phyloP scores from a whole-genome alignment of 805 yeast genomes.

The Wickerhamomyces silvicola region DNA sequence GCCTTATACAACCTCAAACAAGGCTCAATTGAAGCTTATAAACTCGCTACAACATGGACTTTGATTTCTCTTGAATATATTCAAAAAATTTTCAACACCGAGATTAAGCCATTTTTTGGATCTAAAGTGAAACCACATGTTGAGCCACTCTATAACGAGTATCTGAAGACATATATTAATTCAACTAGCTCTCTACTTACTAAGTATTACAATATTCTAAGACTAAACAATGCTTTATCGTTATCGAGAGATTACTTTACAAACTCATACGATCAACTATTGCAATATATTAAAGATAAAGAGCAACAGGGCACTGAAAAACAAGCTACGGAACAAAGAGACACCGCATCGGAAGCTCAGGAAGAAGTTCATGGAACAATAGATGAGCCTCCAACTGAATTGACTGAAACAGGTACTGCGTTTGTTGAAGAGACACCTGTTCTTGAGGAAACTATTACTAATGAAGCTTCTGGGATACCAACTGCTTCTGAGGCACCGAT shows the following conservation, averaged over 20 bases:
- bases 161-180: slow-evolving; percentile 8
- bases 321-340: too few species aligned
- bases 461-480: slow-evolving; percentile 6
- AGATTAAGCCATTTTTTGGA: too few species aligned
- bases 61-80: slow-evolving; percentile 2
- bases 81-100: slow-evolving; percentile 5
- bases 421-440: slow-evolving; percentile 3
- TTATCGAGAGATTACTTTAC: slow-evolving; percentile 11
- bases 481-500: slow-evolving; percentile 7
- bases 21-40: neutral
- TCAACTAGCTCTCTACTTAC: neutral
- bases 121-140: neutral
- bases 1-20: too few species aligned
- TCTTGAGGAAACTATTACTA: slow-evolving; percentile 5
- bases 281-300: slow-evolving; percentile 8
- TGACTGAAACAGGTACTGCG: neutral
- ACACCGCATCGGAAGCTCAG: too few species aligned
- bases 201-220: slow-evolving; percentile 13
- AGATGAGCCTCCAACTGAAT: neutral
- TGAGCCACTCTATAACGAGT: slow-evolving; percentile 2
- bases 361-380: too few species aligned
- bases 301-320: too few species aligned
- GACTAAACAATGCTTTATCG: slow-evolving; percentile 13
- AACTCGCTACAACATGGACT: too few species aligned
- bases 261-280: slow-evolving; percentile 13